A percentile compares a stretch with the other conserved stretches of the same genome.
These are phyloP conservation scores for Dictyostelium brefeldianum DNA, from an alignment of 78 protist species.

Conservation along the genomic window DNA sequence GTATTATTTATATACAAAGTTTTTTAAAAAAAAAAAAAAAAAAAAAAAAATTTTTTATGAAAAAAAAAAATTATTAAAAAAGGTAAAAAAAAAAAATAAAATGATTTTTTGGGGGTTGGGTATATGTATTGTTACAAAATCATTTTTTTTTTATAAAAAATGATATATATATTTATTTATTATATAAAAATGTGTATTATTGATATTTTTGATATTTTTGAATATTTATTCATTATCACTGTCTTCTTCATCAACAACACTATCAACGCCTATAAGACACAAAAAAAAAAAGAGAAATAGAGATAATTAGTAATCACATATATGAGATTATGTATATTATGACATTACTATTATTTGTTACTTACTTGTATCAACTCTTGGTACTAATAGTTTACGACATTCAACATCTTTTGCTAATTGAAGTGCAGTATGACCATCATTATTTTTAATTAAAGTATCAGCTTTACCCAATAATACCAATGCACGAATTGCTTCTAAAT, in stretches of 20 bases:
- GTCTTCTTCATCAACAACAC: slow-evolving; percentile 22
- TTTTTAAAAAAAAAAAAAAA: background rate
- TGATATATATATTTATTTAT: background rate
- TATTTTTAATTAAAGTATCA: slow-evolving; percentile 31
- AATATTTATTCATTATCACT: slow-evolving; percentile 33
- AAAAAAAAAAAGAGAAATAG: background rate
- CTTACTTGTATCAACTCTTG: slow-evolving; percentile 56
- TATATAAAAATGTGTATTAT: background rate
- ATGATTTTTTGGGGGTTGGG: too few species aligned
- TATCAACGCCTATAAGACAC: background rate
- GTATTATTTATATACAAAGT: background rate
- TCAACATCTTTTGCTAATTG: slow-evolving; percentile 63
- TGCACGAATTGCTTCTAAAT: slow-evolving; percentile 27
- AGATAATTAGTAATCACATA: background rate
- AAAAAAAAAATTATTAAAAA: background rate
- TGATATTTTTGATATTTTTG: background rate
- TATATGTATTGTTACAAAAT: too few species aligned
- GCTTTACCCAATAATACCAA: slow-evolving; percentile 27
- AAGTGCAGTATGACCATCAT: slow-evolving; percentile 43
- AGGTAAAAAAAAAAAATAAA: background rate
- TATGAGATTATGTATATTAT: background rate
- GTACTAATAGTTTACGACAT: slow-evolving; percentile 68
- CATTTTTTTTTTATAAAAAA: too few species aligned
- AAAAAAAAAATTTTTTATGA: background rate
- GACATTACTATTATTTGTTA: background rate